Evolutionary conservation across 1,284 basidiomycete species (phyloP).

Genomic region (Cystobasidium sp.): DNA sequence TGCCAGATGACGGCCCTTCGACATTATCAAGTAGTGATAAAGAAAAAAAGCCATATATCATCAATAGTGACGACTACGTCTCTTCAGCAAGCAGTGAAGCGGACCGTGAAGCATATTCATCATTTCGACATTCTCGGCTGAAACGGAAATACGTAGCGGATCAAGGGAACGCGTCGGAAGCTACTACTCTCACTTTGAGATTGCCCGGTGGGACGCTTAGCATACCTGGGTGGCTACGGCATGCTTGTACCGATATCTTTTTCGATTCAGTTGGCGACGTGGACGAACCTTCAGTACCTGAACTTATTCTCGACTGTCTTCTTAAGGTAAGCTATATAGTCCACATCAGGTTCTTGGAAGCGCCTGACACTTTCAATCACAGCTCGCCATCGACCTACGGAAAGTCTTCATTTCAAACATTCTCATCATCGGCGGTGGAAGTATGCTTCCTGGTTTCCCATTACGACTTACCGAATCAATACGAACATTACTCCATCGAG

Average conservation of each 20-base stretch:
- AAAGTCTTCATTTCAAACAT: conserved; percentile 78
- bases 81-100: conserved; percentile 19
- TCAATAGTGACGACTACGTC: not conserved
- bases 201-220: conserved; percentile 63
- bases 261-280: conserved; percentile 82
- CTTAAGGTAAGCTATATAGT: conserved; percentile 67
- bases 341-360: not conserved
- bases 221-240: conserved; percentile 92
- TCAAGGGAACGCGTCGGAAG: conserved; percentile 35
- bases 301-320: conserved; percentile 75
- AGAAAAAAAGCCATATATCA: not conserved
- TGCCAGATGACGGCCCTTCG: conserved; percentile 39
- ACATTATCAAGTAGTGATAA: conserved; percentile 15
- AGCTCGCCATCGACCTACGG: conserved; percentile 88
- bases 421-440: conserved; percentile 82
- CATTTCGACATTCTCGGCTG: conserved; percentile 42
- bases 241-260: conserved; percentile 84
- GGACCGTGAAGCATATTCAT: conserved; percentile 16
- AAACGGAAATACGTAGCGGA: conserved; percentile 43
- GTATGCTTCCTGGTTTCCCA: conserved; percentile 90
- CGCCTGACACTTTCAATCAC: conserved; percentile 2
- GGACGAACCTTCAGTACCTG: conserved; percentile 73
- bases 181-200: conserved; percentile 45
- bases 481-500: conserved; percentile 52
- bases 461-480: conserved; percentile 77